A percentile compares a stretch with the other conserved stretches of the same genome.
These are phyloP conservation scores for Fusarium sp. DNA, from an alignment of 2,329 filamentous ascomycete species.

Conservation along the genomic window DNA sequence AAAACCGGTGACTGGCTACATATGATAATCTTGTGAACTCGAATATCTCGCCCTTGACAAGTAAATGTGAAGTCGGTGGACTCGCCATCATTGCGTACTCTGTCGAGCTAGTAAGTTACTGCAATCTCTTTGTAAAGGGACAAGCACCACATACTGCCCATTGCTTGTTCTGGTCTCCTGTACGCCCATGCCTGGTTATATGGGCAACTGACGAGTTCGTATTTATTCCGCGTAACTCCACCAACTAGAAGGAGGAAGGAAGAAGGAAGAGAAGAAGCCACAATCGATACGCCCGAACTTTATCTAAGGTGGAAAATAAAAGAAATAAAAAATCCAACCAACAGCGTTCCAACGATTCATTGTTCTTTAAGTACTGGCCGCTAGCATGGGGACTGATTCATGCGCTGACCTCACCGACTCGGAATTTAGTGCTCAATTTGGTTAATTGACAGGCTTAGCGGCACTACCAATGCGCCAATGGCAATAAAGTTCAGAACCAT, in stretches of 20 bases:
- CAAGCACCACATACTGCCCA: not conserved
- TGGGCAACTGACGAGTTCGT: no score
- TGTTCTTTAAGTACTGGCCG: not conserved
- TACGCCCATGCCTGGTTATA: not conserved
- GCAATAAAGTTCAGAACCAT: constrained; percentile 7
- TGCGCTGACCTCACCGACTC: not conserved
- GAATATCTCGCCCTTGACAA: not conserved
- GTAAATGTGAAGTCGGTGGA: constrained; percentile 11
- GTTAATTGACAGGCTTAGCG: constrained; percentile 8
- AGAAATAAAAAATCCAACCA: not conserved
- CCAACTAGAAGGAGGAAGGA: no score
- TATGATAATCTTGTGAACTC: constrained; percentile 14
- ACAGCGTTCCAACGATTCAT: fast-evolving
- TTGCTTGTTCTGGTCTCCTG: constrained; percentile 3
- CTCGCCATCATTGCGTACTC: constrained; percentile 1
- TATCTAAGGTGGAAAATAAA: not conserved
- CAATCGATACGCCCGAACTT: not conserved
- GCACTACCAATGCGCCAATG: constrained; percentile 10
- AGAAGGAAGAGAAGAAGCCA: not conserved
- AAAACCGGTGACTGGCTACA: constrained; percentile 24
- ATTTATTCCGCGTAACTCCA: no score
- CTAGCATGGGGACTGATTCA: constrained; percentile 11
- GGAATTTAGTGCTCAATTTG: not conserved
- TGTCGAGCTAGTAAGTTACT: not conserved
- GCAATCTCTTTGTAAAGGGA: fast-evolving